Conservation (phyloP, 1,139 yeast genomes). For the Scheffersomyces stambukii region DNA sequence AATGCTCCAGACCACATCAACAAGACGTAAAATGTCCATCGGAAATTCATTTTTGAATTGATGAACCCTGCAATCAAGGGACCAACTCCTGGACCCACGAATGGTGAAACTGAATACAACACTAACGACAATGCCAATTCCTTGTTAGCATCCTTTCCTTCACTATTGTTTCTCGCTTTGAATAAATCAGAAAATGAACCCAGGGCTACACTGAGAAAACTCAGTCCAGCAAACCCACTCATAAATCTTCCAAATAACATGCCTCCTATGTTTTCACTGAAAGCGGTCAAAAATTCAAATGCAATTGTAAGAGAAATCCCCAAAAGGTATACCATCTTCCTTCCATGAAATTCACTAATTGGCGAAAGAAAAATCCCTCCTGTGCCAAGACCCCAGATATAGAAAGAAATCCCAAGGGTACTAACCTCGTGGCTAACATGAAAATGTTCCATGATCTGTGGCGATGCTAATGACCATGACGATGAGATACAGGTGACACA, state of each 20-base stretch:
- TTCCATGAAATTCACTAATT: slow-evolving; percentile 30
- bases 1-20: slow-evolving; percentile 30
- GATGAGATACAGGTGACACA: slow-evolving; percentile 32
- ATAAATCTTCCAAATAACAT: slow-evolving; percentile 28
- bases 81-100: slow-evolving; percentile 31
- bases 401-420: slow-evolving; percentile 26
- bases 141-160: slow-evolving; percentile 15
- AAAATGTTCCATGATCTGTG: slow-evolving; percentile 20
- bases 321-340: slow-evolving; percentile 22
- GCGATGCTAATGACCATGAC: slow-evolving; percentile 24
- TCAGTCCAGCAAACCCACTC: slow-evolving; percentile 31
- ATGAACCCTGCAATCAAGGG: slow-evolving; percentile 30
- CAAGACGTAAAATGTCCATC: slow-evolving; percentile 43
- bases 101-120: slow-evolving; percentile 28
- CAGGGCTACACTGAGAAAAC: slow-evolving; percentile 33
- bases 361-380: slow-evolving; percentile 33
- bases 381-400: slow-evolving; percentile 27
- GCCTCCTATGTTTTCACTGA: slow-evolving; percentile 24
- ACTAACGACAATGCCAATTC: slow-evolving; percentile 25
- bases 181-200: slow-evolving; percentile 33
- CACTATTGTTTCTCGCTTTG: slow-evolving; percentile 11
- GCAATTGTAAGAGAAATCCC: slow-evolving; percentile 21
- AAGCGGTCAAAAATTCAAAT: slow-evolving; percentile 27
- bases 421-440: slow-evolving; percentile 23
- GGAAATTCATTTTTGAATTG: slow-evolving; percentile 29